Conservation (phyloP, 139 green algal genomes). For the Tetratostichococcus sp. region DNA sequence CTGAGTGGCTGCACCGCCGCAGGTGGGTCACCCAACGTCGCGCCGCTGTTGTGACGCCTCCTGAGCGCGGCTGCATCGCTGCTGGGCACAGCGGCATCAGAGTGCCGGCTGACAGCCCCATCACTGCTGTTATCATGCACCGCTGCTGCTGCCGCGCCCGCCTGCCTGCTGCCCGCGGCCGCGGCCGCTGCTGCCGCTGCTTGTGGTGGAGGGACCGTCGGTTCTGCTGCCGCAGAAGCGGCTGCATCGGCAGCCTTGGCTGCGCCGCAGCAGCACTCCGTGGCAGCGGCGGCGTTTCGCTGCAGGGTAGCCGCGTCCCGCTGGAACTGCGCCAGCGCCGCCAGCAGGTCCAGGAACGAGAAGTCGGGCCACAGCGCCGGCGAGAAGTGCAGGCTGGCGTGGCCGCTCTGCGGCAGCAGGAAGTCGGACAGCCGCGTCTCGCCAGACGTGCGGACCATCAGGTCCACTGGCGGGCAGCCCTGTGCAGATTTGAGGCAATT, state of each 20-base stretch:
- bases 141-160: background rate
- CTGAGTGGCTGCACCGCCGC: no score
- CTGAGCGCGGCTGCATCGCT: no score
- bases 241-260: background rate
- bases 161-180: no score
- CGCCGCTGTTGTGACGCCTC: no score
- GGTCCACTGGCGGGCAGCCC: conserved; percentile 67
- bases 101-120: background rate
- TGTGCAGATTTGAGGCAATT: background rate
- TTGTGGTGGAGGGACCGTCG: no score
- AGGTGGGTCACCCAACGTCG: no score
- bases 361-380: conserved; percentile 84
- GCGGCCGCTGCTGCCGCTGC: no score
- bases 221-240: no score
- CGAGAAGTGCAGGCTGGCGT: conserved; percentile 73
- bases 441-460: conserved; percentile 85
- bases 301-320: background rate
- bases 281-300: background rate
- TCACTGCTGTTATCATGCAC: background rate
- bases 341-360: conserved; percentile 66
- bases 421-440: conserved; percentile 90
- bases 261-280: background rate
- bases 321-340: conserved; percentile 50
- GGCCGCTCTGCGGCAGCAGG: conserved; percentile 69
- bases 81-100: no score